Percentiles rank a stretch among this genome's conserved stretches.
Conservation (phyloP, 1,284 basidiomycete species). For the Inonotus obliquus region DNA sequence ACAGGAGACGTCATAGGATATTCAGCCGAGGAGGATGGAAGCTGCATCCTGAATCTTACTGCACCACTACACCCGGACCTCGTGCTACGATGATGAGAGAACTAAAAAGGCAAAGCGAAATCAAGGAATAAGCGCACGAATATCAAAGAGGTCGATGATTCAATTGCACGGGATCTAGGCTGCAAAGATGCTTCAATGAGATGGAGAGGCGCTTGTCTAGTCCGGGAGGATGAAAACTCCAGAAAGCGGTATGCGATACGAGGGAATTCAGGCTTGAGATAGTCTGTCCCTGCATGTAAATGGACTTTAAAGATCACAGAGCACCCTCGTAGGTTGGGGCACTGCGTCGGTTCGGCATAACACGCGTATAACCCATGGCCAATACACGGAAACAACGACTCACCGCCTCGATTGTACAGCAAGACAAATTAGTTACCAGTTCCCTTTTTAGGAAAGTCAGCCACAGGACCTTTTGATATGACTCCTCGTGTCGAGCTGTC, state of each 20-base stretch:
- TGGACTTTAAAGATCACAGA: neutral
- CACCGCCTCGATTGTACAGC: neutral
- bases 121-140: neutral
- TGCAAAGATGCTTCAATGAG: neutral
- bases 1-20: neutral
- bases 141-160: neutral
- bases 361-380: neutral
- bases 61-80: neutral
- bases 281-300: neutral
- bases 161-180: neutral
- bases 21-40: neutral
- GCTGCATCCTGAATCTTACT: neutral
- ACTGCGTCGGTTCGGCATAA: neutral
- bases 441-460: neutral
- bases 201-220: neutral
- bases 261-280: neutral
- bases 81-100: constrained; percentile 3
- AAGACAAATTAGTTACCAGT: neutral
- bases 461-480: neutral
- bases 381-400: neutral
- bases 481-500: neutral
- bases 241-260: neutral
- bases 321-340: neutral
- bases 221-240: neutral
- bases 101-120: neutral